phyloP scores from a whole-genome alignment of 1,284 basidiomycete genomes.

The Bondarzewia mesenterica region DNA sequence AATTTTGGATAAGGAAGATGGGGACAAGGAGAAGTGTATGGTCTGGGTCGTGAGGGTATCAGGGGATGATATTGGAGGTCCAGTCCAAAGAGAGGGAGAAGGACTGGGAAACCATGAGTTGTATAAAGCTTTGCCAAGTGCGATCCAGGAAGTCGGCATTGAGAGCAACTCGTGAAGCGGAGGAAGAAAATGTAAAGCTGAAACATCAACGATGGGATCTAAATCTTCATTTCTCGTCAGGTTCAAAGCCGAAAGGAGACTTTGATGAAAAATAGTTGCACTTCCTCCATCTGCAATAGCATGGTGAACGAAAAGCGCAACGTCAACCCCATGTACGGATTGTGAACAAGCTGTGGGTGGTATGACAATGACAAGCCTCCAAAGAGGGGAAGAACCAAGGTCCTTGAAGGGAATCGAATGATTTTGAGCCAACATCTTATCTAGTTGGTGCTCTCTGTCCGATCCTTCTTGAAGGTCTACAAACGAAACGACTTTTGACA shows the following conservation, averaged over 20 bases:
- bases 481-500: constrained; percentile 2
- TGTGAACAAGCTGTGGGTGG: not conserved
- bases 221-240: not conserved
- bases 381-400: constrained; percentile 4
- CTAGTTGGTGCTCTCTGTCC: not conserved
- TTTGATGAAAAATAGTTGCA: constrained; percentile 3
- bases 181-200: constrained; percentile 1
- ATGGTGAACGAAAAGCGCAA: constrained; percentile 9
- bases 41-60: not conserved
- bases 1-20: not conserved
- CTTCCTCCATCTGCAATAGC: constrained; percentile 8
- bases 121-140: constrained; percentile 1
- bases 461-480: not conserved
- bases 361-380: constrained; percentile 4
- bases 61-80: not conserved
- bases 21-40: not conserved
- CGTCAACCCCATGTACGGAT: not conserved
- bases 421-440: not conserved
- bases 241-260: constrained; percentile 3
- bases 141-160: constrained; percentile 1
- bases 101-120: constrained; percentile 1
- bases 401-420: constrained; percentile 3
- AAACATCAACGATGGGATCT: constrained; percentile 1
- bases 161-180: constrained; percentile 1
- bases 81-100: not conserved